Evolutionary conservation across 2,329 filamentous ascomycete species (phyloP).

Genomic region (Teratosphaeria nubilosa): DNA sequence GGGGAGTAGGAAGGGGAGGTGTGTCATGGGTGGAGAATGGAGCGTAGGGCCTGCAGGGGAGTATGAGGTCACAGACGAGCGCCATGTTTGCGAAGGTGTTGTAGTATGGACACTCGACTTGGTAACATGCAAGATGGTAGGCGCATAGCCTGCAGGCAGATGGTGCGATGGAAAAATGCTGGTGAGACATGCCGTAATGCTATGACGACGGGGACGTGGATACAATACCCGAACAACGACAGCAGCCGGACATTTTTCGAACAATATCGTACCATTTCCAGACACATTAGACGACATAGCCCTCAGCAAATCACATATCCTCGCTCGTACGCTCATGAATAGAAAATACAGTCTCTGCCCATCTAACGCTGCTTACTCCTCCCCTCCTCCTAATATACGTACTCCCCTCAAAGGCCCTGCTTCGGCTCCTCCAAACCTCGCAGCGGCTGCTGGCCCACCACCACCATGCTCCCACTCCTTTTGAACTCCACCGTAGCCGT

Average conservation of each 20-base stretch:
- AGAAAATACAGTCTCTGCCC: not conserved
- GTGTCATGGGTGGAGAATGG: not conserved
- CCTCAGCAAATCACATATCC: not conserved
- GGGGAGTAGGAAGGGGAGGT: slow-evolving; percentile 46
- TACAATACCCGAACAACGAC: slow-evolving; percentile 5
- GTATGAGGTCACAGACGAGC: not conserved
- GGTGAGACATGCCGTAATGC: slow-evolving; percentile 1
- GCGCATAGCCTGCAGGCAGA: not conserved
- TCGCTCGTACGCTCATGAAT: slow-evolving; percentile 1
- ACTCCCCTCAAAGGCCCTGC: slow-evolving; percentile 13
- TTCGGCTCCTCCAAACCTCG: slow-evolving; percentile 12
- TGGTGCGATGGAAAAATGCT: not conserved
- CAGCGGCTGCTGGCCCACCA: slow-evolving; percentile 9
- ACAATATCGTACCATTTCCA: not conserved
- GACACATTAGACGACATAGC: not conserved
- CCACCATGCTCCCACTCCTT: slow-evolving; percentile 20
- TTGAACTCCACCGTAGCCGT: slow-evolving; percentile 61
- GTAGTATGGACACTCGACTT: not conserved
- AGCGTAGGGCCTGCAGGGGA: not conserved
- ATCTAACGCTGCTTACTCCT: too few species aligned
- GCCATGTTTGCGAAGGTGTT: not conserved
- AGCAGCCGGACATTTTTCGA: not conserved
- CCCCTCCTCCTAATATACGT: not conserved
- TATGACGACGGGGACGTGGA: slow-evolving; percentile 2
- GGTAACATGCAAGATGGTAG: not conserved